phyloP scores from a whole-genome alignment of 192 early-diverging fungal genomes.

The Gonapodya sp. region DNA sequence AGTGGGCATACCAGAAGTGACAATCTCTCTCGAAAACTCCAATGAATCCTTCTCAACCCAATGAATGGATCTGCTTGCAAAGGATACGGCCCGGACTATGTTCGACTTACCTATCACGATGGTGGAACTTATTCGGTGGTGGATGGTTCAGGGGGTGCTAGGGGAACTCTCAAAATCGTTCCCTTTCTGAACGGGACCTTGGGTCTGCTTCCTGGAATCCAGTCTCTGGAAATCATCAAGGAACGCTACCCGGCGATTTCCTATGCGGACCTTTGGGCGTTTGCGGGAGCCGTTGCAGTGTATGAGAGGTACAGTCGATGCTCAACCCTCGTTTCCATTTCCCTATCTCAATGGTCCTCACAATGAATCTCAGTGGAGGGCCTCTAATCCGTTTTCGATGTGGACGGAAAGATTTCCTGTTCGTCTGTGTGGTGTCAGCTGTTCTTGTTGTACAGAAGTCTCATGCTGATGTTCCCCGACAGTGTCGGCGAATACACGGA shows the following conservation, averaged over 20 bases:
- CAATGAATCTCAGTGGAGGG: not conserved
- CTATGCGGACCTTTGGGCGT: constrained; percentile 74
- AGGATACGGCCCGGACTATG: not conserved
- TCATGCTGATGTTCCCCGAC: too few species aligned
- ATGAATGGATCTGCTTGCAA: too few species aligned
- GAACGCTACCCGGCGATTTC: constrained; percentile 66
- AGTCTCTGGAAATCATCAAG: constrained; percentile 64
- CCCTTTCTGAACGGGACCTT: not conserved
- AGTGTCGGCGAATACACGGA: not conserved
- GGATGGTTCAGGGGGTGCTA: not conserved
- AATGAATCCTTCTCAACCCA: too few species aligned
- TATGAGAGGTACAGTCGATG: not conserved
- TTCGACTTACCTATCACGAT: not conserved
- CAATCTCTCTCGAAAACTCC: too few species aligned
- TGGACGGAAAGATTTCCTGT: not conserved
- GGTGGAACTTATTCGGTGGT: not conserved
- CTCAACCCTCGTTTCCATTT: too few species aligned
- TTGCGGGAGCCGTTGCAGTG: constrained; percentile 39
- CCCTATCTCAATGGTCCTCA: too few species aligned
- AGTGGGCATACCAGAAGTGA: not conserved
- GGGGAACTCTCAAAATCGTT: not conserved
- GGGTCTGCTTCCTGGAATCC: not conserved
- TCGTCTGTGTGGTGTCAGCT: too few species aligned
- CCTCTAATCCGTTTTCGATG: not conserved
- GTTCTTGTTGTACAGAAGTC: too few species aligned